A percentile compares a stretch with the other conserved stretches of the same genome.
phyloP scores from a whole-genome alignment of 352 stramenopile species.

The Thalassiosira mediterranea region DNA sequence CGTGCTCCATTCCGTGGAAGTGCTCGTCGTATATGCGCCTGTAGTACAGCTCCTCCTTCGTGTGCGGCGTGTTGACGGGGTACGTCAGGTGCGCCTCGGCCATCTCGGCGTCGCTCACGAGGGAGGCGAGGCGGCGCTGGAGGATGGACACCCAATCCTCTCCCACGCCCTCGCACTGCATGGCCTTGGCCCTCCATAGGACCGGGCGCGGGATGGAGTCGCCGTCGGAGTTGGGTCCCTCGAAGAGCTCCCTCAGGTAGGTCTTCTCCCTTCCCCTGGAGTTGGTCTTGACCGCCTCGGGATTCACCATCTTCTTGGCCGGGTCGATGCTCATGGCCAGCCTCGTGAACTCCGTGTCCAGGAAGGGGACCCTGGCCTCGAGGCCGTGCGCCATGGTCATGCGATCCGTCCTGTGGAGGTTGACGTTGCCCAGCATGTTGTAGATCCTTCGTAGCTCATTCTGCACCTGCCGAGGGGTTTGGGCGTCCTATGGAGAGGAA shows the following conservation, averaged over 20 bases:
- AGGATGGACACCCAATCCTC: conserved; percentile 94
- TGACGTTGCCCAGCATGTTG: conserved; percentile 71
- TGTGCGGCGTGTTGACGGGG: conserved; percentile 92
- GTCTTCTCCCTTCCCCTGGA: conserved; percentile 88
- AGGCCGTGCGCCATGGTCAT: conserved; percentile 86
- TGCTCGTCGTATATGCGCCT: conserved; percentile 92
- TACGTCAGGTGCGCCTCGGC: conserved; percentile 87
- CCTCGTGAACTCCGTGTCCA: conserved; percentile 94
- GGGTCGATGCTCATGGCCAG: conserved; percentile 95
- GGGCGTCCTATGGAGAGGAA: no score
- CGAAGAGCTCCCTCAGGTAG: conserved; percentile 87
- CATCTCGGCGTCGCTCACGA: conserved; percentile 93
- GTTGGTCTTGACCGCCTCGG: conserved; percentile 87
- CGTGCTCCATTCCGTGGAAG: conserved; percentile 86
- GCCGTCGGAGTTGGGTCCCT: conserved; percentile 82
- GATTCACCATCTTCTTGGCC: conserved; percentile 90
- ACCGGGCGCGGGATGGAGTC: conserved; percentile 91
- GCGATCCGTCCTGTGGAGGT: conserved; percentile 71
- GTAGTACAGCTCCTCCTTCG: conserved; percentile 91
- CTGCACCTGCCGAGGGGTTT: conserved; percentile 84
- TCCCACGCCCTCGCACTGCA: conserved; percentile 95
- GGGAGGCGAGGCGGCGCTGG: conserved; percentile 87
- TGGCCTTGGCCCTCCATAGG: conserved; percentile 93
- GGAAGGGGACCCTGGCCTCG: conserved; percentile 93
- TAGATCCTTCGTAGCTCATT: conserved; percentile 76